These are phyloP conservation scores for Globisporangium parvum DNA, from an alignment of 352 stramenopile genomes.

Conservation along the genomic window DNA sequence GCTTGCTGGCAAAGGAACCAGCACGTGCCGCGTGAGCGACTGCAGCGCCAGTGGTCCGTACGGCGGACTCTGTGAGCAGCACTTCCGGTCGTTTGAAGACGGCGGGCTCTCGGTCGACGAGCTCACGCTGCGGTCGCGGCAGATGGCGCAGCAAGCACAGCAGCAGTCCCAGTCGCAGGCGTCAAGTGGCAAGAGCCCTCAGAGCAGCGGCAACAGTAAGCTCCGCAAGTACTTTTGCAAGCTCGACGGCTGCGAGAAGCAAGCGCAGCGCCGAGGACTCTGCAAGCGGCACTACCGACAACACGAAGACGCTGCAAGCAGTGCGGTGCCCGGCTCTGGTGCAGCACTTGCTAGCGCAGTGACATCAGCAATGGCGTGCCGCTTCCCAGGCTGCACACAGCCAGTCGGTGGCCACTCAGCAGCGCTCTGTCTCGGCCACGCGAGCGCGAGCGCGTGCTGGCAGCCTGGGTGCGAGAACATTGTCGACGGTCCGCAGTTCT, in stretches of 20 bases:
- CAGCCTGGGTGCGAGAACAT: slow-evolving; percentile 56
- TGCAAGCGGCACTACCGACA: slow-evolving; percentile 63
- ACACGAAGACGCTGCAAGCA: slow-evolving; percentile 19
- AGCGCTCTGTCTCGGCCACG: slow-evolving; percentile 41
- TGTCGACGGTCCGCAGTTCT: slow-evolving; percentile 45
- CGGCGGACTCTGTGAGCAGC: slow-evolving; percentile 36
- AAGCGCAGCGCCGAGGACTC: slow-evolving; percentile 51
- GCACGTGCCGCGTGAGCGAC: slow-evolving; percentile 34
- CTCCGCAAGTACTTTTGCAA: slow-evolving; percentile 69
- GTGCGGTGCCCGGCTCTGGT: neutral
- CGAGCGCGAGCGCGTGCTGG: slow-evolving; percentile 52
- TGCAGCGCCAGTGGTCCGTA: slow-evolving; percentile 22
- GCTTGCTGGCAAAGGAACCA: slow-evolving; percentile 6
- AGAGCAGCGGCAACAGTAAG: slow-evolving; percentile 12
- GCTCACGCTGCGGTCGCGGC: slow-evolving; percentile 39
- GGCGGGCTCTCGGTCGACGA: slow-evolving; percentile 54
- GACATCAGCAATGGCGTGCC: slow-evolving; percentile 16
- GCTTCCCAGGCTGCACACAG: slow-evolving; percentile 41
- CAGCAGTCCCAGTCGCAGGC: neutral
- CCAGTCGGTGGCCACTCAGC: slow-evolving; percentile 12
- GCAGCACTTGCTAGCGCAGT: neutral
- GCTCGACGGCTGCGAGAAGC: slow-evolving; percentile 50
- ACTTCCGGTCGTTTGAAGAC: slow-evolving; percentile 43
- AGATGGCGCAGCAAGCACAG: slow-evolving; percentile 15
- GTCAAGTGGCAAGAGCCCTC: slow-evolving; percentile 6